Evolutionary conservation across 768 basidiomycete genomes (phyloP).

Genomic region (Brasilioporus rufonigricans): DNA sequence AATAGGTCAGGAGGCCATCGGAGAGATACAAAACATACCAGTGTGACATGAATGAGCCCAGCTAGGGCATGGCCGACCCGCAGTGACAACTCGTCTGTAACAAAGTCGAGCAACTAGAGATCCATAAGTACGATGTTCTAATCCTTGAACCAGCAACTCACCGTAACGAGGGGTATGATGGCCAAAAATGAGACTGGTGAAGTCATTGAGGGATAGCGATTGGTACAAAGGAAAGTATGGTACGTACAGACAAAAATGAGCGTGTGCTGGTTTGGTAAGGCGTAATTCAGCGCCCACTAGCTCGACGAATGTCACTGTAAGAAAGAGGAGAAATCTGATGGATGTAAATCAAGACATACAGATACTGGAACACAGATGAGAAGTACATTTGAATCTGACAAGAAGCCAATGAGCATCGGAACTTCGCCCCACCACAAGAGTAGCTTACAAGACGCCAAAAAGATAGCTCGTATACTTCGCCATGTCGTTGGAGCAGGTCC

Average conservation of each 20-base stretch:
- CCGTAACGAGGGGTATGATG: constrained; percentile 84
- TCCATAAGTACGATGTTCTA: neutral
- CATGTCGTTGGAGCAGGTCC: constrained; percentile 45
- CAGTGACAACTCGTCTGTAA: constrained; percentile 81
- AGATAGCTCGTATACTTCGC: constrained; percentile 51
- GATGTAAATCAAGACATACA: constrained; percentile 38
- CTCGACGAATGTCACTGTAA: neutral
- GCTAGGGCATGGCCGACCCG: constrained; percentile 82
- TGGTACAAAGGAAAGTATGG: neutral
- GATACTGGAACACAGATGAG: constrained; percentile 72
- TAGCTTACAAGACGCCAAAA: constrained; percentile 56
- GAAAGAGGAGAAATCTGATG: neutral
- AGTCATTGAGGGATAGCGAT: neutral
- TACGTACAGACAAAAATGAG: constrained; percentile 72
- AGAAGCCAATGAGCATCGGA: constrained; percentile 1
- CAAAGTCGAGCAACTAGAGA: constrained; percentile 69
- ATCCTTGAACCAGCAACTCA: constrained; percentile 18
- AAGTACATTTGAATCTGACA: constrained; percentile 67
- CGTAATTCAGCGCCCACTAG: constrained; percentile 75
- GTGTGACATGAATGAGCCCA: constrained; percentile 81
- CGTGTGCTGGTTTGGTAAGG: constrained; percentile 48
- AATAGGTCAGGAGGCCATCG: neutral
- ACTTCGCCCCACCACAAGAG: neutral
- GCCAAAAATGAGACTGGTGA: constrained; percentile 68
- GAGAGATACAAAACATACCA: constrained; percentile 42